Evolutionary conservation across 2,329 filamentous ascomycete species (phyloP), one percentile per base, ranked within the genome.

Genomic region (Xylariaceae sp.): DNA sequence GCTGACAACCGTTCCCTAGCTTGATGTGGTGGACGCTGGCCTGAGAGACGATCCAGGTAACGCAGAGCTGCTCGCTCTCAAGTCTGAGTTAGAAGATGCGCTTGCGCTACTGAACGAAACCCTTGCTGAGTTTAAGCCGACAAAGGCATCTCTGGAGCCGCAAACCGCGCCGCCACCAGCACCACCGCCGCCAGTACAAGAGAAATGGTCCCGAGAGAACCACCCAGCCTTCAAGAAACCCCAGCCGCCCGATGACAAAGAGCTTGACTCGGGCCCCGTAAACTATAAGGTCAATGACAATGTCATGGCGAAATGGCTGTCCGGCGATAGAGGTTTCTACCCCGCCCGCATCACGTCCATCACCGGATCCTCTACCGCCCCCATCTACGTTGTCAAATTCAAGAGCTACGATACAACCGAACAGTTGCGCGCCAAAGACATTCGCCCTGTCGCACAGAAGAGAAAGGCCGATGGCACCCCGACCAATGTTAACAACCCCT

Each of bases 311-410:
- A 92, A 92, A 72, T 99, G 92, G 89, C 76, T 87, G 44, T 88
- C 89, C 9, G 91, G 90, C 51, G 94, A 99, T 72, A 90, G 88
- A 67, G 81, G 82, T 21, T 96, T 92, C 74, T 97, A 97, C 74
- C 87, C 90, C 43, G 94, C 92, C 40, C 86, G 89, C 65, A 95
- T 99, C 71, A 92, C 90, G 48, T 92, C 88, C 49, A 92, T 96
- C 64, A 96, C 92, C 19, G 94, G 94, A 54, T 96, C 91, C 8
- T 86, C 87, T n/a, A 88, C 85, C 41, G 88, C 89, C 49, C 92
- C 92, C 34, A 89, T 96, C 59, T 99, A 96, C 70, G 87, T 89
- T 45, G 92, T 99, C 71, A 94, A 88, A 63, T 99, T 97, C 78
- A 92, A 95, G 74, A 89, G 84, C 65, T 97, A 97, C 74, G 83